Conservation (phyloP, 352 stramenopile species). For the Phytophthora brassicae region DNA sequence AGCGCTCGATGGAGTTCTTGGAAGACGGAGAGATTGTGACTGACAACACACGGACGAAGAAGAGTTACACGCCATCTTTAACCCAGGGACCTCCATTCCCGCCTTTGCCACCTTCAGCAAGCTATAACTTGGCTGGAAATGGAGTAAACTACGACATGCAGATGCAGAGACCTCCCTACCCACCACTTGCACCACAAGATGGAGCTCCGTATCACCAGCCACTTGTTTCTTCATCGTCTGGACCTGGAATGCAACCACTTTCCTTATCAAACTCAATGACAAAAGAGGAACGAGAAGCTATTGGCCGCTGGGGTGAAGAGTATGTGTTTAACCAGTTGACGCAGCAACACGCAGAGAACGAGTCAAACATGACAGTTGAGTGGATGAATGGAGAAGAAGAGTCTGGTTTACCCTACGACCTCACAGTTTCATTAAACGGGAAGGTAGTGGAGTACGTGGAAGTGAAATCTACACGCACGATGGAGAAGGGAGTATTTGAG, state of each 20-base stretch:
- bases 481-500: slow-evolving; percentile 88
- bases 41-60: slow-evolving; percentile 25
- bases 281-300: slow-evolving; percentile 71
- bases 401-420: slow-evolving; percentile 82
- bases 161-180: slow-evolving; percentile 19
- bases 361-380: slow-evolving; percentile 47
- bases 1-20: slow-evolving; percentile 29
- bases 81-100: slow-evolving; percentile 1
- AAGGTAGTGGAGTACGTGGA: slow-evolving; percentile 81
- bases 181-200: slow-evolving; percentile 7
- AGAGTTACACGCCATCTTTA: slow-evolving; percentile 14
- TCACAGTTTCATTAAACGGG: slow-evolving; percentile 52
- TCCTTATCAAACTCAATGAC: slow-evolving; percentile 60
- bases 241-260: slow-evolving; percentile 17
- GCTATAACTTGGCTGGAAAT: slow-evolving; percentile 9
- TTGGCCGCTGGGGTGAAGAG: slow-evolving; percentile 83
- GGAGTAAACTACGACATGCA: slow-evolving; percentile 15
- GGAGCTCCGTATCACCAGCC: slow-evolving; percentile 14
- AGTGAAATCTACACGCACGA: slow-evolving; percentile 85
- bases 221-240: slow-evolving; percentile 10
- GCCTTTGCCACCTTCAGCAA: slow-evolving; percentile 12
- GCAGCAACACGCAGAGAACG: slow-evolving; percentile 38
- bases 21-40: slow-evolving; percentile 61
- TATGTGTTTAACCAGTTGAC: slow-evolving; percentile 80
- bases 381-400: slow-evolving; percentile 85